Conservation (phyloP, 352 stramenopile species). For the Poterioochromonas sp. region DNA sequence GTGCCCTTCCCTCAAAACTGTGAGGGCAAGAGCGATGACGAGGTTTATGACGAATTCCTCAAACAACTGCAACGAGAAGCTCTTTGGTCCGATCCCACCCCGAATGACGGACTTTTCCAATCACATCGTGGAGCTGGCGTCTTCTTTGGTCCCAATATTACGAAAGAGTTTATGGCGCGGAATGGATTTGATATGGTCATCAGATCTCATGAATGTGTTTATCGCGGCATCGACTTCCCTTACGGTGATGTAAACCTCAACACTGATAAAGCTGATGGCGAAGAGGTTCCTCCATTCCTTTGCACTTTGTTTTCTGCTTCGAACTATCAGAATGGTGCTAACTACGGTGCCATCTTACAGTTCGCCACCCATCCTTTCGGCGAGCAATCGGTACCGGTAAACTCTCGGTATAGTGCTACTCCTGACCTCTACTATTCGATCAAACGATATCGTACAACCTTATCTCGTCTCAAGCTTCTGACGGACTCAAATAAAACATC, state of each 20-base stretch:
- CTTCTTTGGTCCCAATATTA: constrained; percentile 80
- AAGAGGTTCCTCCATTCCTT: not conserved
- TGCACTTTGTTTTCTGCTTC: constrained; percentile 78
- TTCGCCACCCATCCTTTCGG: constrained; percentile 24
- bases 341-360: constrained; percentile 9
- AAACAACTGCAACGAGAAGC: constrained; percentile 60
- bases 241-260: no score
- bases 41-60: not conserved
- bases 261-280: not conserved
- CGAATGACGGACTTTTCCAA: constrained; percentile 72
- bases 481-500: constrained; percentile 36
- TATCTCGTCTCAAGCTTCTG: not conserved
- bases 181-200: constrained; percentile 83
- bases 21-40: no score
- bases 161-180: constrained; percentile 81
- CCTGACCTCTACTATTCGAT: constrained; percentile 31
- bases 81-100: constrained; percentile 50
- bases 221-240: constrained; percentile 69
- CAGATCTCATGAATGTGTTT: constrained; percentile 81
- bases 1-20: not conserved
- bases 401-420: no score
- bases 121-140: constrained; percentile 83
- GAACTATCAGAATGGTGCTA: constrained; percentile 50
- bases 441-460: not conserved
- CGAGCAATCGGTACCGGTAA: not conserved